Evolutionary conservation across 768 basidiomycete genomes (phyloP), one percentile per base, ranked within the genome.

Genomic region (Rhodocollybia butyracea): DNA sequence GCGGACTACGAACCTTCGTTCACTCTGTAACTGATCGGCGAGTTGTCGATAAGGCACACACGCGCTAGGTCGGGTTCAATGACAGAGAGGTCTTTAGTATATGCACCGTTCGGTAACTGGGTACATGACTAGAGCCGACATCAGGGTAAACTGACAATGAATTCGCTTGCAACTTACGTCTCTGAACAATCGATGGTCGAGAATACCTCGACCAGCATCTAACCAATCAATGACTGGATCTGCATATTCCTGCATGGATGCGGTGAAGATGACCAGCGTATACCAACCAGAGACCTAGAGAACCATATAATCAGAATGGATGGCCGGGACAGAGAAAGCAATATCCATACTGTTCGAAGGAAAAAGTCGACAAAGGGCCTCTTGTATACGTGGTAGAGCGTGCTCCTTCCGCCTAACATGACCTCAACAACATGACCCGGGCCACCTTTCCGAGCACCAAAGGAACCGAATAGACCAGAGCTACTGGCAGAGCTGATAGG

Each of bases 211-310:
- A 3, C 94, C 93, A 53, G 88, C 93, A 67, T 99, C 97, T 52
- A 99, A 75, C 97, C 97, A 99, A 72, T 99, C 97, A 61, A 99
- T 99, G 27, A 99, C 95, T 0, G 97, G 97, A 75, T 99, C 97
- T 58, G 97, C 97, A 69, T 99, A 99, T 72, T 99, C 97, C 66
- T 94, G 90, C 91, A 99, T 93, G 8, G 96, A 98, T 6, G 97
- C 97, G 30, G 97, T 99, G 73, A 96, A 99, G 60, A 99, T 94
- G 51, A 99, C 94, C 57, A 99, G 82, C 1, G 95, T 98, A 73
- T 99, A 99, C 97, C 97, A 99, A 24, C 87, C 80, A 29, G 97
- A 95, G 38, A 98, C 96, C 95, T 98, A 63, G n/a, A 56, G 22
- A 42, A 32, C 13, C 27, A 59, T 51, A 51, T 30, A 48, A 55